Conservation (phyloP, 306 rosid species). For the Vigna angularis region DNA sequence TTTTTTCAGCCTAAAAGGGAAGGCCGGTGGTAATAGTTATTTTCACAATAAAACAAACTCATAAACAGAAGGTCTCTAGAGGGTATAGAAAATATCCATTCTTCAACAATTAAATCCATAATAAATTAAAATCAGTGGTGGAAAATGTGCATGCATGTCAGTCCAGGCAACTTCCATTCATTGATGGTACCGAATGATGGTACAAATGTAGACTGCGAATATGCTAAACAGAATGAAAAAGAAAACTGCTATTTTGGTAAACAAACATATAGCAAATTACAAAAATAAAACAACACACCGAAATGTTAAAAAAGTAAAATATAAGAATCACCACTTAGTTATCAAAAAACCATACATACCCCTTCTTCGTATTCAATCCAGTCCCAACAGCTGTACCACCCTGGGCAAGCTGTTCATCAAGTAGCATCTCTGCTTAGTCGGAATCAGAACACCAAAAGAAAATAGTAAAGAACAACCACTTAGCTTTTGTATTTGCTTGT, state of each 20-base stretch:
- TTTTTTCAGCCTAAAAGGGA: conserved; percentile 27
- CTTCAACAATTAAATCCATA: conserved; percentile 23
- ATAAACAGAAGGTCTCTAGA: background rate
- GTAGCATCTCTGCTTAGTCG: conserved; percentile 48
- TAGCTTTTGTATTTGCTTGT: background rate
- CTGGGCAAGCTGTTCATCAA: conserved; percentile 92
- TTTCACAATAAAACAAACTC: conserved; percentile 21
- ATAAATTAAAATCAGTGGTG: conserved; percentile 6
- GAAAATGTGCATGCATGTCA: background rate
- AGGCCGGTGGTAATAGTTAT: background rate
- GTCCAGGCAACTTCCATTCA: conserved; percentile 14
- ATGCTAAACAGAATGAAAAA: conserved; percentile 26
- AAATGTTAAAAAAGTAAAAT: conserved; percentile 10
- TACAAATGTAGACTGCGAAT: conserved; percentile 14
- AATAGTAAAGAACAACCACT: conserved; percentile 30
- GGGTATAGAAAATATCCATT: conserved; percentile 11
- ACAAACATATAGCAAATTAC: background rate
- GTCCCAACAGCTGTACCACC: conserved; percentile 99
- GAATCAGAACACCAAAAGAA: conserved; percentile 42
- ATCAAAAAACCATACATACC: conserved; percentile 62
- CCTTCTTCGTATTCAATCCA: conserved; percentile 97
- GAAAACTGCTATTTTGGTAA: conserved; percentile 25
- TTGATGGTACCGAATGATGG: conserved; percentile 2
- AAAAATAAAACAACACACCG: background rate
- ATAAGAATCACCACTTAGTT: conserved; percentile 27